Evolutionary conservation across 345 rosid species (phyloP), one percentile per base, ranked within the genome.

Genomic region (Aurinia saxatilis): DNA sequence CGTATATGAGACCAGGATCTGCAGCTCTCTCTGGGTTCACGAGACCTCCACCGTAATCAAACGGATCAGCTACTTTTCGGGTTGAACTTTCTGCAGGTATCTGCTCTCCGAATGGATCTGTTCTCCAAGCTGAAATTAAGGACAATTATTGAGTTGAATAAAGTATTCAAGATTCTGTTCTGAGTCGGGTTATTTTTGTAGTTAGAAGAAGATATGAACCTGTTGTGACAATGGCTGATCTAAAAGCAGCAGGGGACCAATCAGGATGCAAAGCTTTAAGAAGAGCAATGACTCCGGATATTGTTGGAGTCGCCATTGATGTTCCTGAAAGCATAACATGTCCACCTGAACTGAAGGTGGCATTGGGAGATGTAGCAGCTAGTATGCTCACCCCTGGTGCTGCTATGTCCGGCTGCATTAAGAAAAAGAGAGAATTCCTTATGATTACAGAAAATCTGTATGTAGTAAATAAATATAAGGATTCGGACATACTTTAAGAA

Each of bases 21-120:
- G 70, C 62, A 14, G 90, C 92, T 29, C 54, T 69, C 5, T 78
- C 73, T 10, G 92, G 82, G 60, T 80, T 78, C 10, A 83, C 81
- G 12, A 83, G 80, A 7, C 88, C 92, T 12, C 85, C 78, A 18
- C 97, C 97, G 12, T 39, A 71, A 41, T 80, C 81, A n/a, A 83
- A 83, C 15, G 81, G 40, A 52, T 82, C 76, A 10, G 88, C 80
- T 12, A 74, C 81, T 34, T 73, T 55, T 0, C 45, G 53, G 18
- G 72, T 41, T 9, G 71, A 73, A 2, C 60, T 78, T 33, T 84
- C 79, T 58, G 86, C 95, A 16, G 60, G 15, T 14, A 81, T 77
- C 36, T 29, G 74, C 40, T 80, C 18, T 66, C 74, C 50, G 35
- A 56, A 67, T 33, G 81, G 78, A 65, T 78, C 66, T 25, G 68